These are phyloP conservation scores for Trypanosoma lewisi DNA, from an alignment of 208 protist species.

Conservation along the genomic window DNA sequence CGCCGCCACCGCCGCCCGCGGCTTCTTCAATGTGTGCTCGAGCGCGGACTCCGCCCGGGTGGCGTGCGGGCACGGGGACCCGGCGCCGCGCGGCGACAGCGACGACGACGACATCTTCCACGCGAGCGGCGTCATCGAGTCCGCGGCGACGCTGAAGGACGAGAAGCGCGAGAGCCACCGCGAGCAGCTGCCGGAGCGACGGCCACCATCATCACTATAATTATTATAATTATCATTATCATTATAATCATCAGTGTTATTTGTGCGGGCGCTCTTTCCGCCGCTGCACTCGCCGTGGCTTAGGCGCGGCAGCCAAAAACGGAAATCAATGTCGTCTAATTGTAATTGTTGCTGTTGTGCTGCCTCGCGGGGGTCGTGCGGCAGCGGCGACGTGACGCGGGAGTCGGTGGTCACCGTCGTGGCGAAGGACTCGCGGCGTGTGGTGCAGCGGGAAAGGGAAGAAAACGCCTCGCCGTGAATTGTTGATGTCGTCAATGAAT, in stretches of 20 bases:
- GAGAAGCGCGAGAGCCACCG: slow-evolving; percentile 2
- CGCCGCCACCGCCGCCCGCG: not conserved
- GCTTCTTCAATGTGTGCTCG: not conserved
- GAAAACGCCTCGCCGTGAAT: not conserved
- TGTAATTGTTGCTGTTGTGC: too few relatives aligned
- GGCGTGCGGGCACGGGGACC: not conserved
- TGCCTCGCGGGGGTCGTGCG: slow-evolving; percentile 1
- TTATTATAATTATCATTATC: not conserved
- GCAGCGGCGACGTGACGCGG: slow-evolving; percentile 1
- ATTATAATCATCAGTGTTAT: too few relatives aligned
- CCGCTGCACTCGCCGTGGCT: too few relatives aligned
- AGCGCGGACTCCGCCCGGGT: not conserved
- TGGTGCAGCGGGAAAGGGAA: not conserved
- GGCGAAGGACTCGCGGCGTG: not conserved
- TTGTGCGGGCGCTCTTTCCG: too few relatives aligned
- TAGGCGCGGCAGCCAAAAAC: too few relatives aligned
- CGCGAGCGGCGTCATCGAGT: slow-evolving; percentile 16
- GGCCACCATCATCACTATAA: not conserved
- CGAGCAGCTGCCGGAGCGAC: slow-evolving; percentile 19
- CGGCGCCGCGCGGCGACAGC: not conserved
- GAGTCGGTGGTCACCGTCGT: slow-evolving; percentile 2
- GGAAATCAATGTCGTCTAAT: too few relatives aligned
- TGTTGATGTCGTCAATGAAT: slow-evolving; percentile 29
- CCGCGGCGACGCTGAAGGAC: slow-evolving; percentile 9
- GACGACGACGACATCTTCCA: slow-evolving; percentile 13